These are phyloP conservation scores for Kodamaea jinghongensis DNA, from an alignment of 805 yeast species.

Conservation along the genomic window DNA sequence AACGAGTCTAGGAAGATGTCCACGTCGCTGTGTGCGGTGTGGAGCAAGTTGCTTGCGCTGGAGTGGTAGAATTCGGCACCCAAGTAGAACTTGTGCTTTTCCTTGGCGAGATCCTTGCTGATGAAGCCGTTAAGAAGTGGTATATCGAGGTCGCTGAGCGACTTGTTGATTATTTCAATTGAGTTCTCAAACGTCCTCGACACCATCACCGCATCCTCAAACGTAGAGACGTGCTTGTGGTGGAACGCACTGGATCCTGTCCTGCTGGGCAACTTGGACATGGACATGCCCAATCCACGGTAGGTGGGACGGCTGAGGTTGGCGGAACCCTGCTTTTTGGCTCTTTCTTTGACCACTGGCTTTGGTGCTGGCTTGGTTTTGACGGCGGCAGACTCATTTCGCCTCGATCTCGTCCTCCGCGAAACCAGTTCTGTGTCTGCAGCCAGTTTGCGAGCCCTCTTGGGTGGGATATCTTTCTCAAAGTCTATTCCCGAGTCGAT, in stretches of 20 bases:
- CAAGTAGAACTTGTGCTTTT: slow-evolving; percentile 18
- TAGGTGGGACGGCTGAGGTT: too few relatives aligned
- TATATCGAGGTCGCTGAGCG: slow-evolving; percentile 21
- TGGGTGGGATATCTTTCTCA: slow-evolving; percentile 28
- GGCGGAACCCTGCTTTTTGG: too few relatives aligned
- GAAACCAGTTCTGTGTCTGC: neutral
- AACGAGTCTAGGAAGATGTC: slow-evolving; percentile 24
- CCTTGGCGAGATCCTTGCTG: slow-evolving; percentile 24
- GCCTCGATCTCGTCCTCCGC: neutral
- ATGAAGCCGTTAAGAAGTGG: slow-evolving; percentile 21
- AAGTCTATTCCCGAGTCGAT: slow-evolving; percentile 14
- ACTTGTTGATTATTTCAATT: slow-evolving; percentile 16
- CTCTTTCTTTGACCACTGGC: too few relatives aligned
- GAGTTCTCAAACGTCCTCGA: slow-evolving; percentile 18
- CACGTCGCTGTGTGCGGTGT: slow-evolving; percentile 14
- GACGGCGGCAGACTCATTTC: too few relatives aligned
- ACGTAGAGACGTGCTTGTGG: slow-evolving; percentile 4
- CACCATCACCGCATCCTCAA: slow-evolving; percentile 17
- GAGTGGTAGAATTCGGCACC: slow-evolving; percentile 8
- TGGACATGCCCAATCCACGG: too few relatives aligned
- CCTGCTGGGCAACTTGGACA: too few relatives aligned
- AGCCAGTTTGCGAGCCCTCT: slow-evolving; percentile 8
- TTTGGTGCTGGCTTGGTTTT: too few relatives aligned
- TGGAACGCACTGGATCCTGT: too few relatives aligned
- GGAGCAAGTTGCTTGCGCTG: slow-evolving; percentile 3